Base-by-base conservation (phyloP, 2,329 filamentous ascomycete species). In the Penicillium sp. region DNA sequence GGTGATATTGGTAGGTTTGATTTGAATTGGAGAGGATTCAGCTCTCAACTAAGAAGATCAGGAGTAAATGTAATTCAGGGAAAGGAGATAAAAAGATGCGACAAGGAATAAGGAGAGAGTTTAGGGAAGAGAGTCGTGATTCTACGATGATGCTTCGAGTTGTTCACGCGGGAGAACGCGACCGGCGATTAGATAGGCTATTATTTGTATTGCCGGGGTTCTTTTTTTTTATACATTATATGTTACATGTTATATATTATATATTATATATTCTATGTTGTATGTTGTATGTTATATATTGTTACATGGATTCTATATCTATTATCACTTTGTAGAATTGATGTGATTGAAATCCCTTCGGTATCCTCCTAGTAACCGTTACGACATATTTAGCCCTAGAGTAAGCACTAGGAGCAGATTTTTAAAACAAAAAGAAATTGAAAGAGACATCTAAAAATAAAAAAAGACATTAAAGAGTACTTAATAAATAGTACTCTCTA, bases 101-200 rank as follows among this genome's bases (percentile, higher is more conserved):
- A 57, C 30, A 43, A 35, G 43, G 50, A 38, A 17, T 22, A 37
- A 19, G 16, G 56, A 26, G 35, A 26, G 30, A 49, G 44, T 47
- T 49, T 43, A 43, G n/a, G 48, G 31, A 25, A 31, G 43, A 50
- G 47, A 57, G 58, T 59, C 57, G 57, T 59, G 59, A 57, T 61
- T 56, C 49, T 54, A 46, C 58, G 61, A 65, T 65, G 63, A 65
- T 65, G 63, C 63, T 61, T 64, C 59, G 63, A 65, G 63, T 66
- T 60, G 63, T 61, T 64, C 59, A 53, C 59, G 58, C 57, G 61
- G 61, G 57, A 38, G 51, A 61, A 65, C 64, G 62, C 63, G 64
- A 61, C 62, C 63, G 64, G 44, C 56, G 61, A 65, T 65, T 65
- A 65, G 60, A 64, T 61, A 59, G 43, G 41, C 48, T 11, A 8